A percentile compares a stretch with the other conserved stretches of the same genome.
phyloP scores from a whole-genome alignment of 2,329 filamentous ascomycete genomes.

The Phialemoniopsis sp. region DNA sequence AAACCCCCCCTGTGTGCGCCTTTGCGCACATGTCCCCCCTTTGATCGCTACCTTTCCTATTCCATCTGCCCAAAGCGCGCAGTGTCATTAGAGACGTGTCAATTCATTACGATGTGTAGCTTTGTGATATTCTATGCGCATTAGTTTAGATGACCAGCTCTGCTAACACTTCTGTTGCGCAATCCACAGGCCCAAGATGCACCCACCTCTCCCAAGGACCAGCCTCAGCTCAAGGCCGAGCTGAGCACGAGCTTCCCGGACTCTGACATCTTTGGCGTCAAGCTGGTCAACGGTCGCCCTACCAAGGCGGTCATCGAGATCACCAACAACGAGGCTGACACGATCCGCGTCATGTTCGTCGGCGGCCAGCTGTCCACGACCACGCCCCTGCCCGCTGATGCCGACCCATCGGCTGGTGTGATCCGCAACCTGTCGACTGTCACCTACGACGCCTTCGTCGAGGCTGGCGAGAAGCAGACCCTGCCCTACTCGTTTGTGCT shows the following conservation, averaged over 20 bases:
- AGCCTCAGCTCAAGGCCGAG: slow-evolving; percentile 56
- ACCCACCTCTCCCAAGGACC: slow-evolving; percentile 13
- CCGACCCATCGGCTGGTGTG: slow-evolving; percentile 45
- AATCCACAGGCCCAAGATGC: slow-evolving; percentile 12
- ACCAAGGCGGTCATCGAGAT: slow-evolving; percentile 81
- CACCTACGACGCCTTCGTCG: slow-evolving; percentile 69
- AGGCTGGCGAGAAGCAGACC: slow-evolving; percentile 70
- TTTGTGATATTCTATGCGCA: too few species aligned
- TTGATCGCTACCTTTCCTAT: not conserved
- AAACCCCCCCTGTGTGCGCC: not conserved
- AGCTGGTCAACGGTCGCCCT: slow-evolving; percentile 87
- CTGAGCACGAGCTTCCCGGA: slow-evolving; percentile 61
- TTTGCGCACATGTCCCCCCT: not conserved
- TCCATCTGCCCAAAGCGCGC: too few species aligned
- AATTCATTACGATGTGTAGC: too few species aligned
- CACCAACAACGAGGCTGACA: slow-evolving; percentile 74
- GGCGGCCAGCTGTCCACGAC: slow-evolving; percentile 67
- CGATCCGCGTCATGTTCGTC: slow-evolving; percentile 72
- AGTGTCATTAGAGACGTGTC: too few species aligned
- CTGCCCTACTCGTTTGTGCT: slow-evolving; percentile 81
- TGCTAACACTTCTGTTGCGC: too few species aligned
- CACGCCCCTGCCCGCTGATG: slow-evolving; percentile 44
- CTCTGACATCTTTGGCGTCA: slow-evolving; percentile 86
- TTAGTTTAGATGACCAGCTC: too few species aligned
- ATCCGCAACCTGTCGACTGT: slow-evolving; percentile 81